These are phyloP conservation scores for Calycina herbarum DNA, from an alignment of 2,329 filamentous ascomycete species.

Conservation along the genomic window DNA sequence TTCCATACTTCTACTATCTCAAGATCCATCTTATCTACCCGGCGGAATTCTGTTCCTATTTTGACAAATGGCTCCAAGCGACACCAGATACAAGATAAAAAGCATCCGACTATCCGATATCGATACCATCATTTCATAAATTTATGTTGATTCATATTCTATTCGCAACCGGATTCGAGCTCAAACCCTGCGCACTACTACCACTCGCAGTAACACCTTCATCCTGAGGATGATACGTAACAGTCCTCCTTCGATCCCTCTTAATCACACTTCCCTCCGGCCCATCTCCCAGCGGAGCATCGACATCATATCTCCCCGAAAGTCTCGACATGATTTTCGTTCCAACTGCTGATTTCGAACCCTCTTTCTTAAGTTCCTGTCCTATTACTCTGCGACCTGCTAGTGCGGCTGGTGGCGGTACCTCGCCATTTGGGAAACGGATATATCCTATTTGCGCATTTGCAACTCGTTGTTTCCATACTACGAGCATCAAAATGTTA, in stretches of 20 bases:
- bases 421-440: slow-evolving; percentile 67
- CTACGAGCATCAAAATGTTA: neutral
- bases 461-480: slow-evolving; percentile 62
- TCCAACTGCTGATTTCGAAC: slow-evolving; percentile 36
- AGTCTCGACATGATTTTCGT: slow-evolving; percentile 10
- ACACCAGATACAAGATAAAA: neutral
- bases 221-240: neutral
- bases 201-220: neutral
- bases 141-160: neutral
- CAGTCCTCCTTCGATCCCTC: slow-evolving; percentile 8
- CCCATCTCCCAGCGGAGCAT: slow-evolving; percentile 2
- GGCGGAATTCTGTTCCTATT: neutral
- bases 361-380: slow-evolving; percentile 49
- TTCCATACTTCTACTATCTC: neutral
- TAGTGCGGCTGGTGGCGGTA: slow-evolving; percentile 77
- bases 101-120: neutral
- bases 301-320: slow-evolving; percentile 7
- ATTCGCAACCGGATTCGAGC: neutral
- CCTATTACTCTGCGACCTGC: slow-evolving; percentile 63
- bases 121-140: neutral
- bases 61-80: neutral
- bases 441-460: slow-evolving; percentile 72
- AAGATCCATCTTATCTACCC: neutral
- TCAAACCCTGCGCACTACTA: neutral
- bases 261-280: neutral